Conservation (phyloP, 805 yeast species). For the Blastobotrys terrestris region DNA sequence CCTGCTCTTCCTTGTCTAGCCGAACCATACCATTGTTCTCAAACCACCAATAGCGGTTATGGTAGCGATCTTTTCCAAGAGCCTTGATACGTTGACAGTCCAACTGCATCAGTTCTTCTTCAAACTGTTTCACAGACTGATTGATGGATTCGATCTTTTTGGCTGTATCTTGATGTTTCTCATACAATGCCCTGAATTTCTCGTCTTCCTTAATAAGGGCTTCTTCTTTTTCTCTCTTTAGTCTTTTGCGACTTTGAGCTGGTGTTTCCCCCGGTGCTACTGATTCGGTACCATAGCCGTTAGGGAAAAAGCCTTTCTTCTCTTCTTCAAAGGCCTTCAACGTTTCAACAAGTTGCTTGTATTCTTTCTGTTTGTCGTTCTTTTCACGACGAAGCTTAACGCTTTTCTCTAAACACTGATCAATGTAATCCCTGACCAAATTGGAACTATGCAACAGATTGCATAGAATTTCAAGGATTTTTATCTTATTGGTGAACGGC, state of each 20-base stretch:
- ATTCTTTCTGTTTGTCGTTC: slow-evolving; percentile 58
- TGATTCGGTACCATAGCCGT: slow-evolving; percentile 8
- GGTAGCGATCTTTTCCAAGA: slow-evolving; percentile 77
- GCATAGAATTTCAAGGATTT: slow-evolving; percentile 54
- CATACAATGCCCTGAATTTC: slow-evolving; percentile 26
- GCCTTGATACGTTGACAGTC: slow-evolving; percentile 73
- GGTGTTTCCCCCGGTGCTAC: slow-evolving; percentile 18
- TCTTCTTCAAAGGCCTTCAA: slow-evolving; percentile 43
- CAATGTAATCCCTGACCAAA: slow-evolving; percentile 57
- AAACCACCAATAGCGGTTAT: slow-evolving; percentile 93
- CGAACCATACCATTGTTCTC: slow-evolving; percentile 65
- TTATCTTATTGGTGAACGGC: slow-evolving; percentile 47
- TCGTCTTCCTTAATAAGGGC: slow-evolving; percentile 21
- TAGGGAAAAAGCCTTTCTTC: slow-evolving; percentile 27
- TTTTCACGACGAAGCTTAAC: slow-evolving; percentile 59
- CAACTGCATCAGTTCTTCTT: slow-evolving; percentile 42
- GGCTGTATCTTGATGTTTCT: slow-evolving; percentile 2
- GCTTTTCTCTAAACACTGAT: slow-evolving; percentile 59
- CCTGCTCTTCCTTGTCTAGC: slow-evolving; percentile 1
- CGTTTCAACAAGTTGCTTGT: slow-evolving; percentile 46
- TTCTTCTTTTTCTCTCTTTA: slow-evolving; percentile 11
- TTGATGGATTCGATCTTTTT: slow-evolving; percentile 40
- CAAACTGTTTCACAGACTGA: slow-evolving; percentile 46
- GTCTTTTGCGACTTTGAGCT: not conserved
- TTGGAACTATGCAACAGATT: slow-evolving; percentile 55